Conservation (phyloP, 768 basidiomycete genomes). For the Gymnopilus dilepis region DNA sequence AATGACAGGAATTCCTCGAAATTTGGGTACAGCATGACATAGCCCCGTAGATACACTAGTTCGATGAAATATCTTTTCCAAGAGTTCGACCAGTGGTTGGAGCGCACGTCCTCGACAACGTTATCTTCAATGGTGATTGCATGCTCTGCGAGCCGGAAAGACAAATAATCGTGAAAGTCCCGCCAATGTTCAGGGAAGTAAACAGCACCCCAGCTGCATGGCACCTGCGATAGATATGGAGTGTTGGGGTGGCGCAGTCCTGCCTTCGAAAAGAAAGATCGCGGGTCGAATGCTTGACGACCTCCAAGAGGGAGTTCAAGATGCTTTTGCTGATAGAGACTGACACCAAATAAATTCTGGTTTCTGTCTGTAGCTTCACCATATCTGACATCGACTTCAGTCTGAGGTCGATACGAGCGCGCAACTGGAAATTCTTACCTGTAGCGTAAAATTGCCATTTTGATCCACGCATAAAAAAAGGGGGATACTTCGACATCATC, state of each 20-base stretch:
- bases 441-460: slow-evolving; percentile 80
- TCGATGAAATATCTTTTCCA: slow-evolving; percentile 95
- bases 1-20: slow-evolving; percentile 72
- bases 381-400: slow-evolving; percentile 55
- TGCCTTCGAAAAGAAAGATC: slow-evolving; percentile 52
- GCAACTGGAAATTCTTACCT: slow-evolving; percentile 45
- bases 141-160: slow-evolving; percentile 66
- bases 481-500: slow-evolving; percentile 89
- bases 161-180: slow-evolving; percentile 82
- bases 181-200: slow-evolving; percentile 92
- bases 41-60: slow-evolving; percentile 78
- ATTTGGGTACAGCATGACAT: slow-evolving; percentile 91
- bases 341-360: slow-evolving; percentile 73
- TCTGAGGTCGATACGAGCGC: neutral
- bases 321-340: slow-evolving; percentile 86
- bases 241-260: slow-evolving; percentile 50
- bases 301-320: slow-evolving; percentile 75
- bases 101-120: slow-evolving; percentile 78
- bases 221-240: slow-evolving; percentile 86
- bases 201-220: slow-evolving; percentile 91
- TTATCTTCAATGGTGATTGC: slow-evolving; percentile 42
- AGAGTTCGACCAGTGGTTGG: slow-evolving; percentile 79
- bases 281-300: slow-evolving; percentile 70
- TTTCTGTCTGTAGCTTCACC: slow-evolving; percentile 46
- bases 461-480: slow-evolving; percentile 84